phyloP scores from a whole-genome alignment of 2,329 filamentous ascomycete genomes.

The Hymenoscyphus salicellus region DNA sequence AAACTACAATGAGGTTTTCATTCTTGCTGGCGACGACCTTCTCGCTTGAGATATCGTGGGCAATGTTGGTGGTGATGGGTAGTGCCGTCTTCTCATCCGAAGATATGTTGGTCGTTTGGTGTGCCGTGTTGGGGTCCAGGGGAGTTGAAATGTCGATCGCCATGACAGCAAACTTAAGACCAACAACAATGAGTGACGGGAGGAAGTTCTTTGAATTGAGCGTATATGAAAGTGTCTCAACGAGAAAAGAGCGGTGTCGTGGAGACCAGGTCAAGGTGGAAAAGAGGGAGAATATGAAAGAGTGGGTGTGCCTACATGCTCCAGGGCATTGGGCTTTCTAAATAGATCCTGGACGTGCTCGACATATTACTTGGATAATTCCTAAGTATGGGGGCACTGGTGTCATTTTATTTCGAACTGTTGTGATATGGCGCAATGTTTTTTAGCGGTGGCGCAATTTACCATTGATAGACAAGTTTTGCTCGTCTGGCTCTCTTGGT shows the following conservation, averaged over 20 bases:
- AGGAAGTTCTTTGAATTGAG: not conserved
- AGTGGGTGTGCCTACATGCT: conserved; percentile 6
- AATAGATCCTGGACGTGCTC: not conserved
- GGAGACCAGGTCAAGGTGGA: not conserved
- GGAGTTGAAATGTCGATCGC: not conserved
- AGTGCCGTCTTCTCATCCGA: not conserved
- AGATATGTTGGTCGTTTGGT: not conserved
- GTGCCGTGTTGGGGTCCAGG: not conserved
- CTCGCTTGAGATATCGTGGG: not conserved
- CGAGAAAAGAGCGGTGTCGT: not conserved
- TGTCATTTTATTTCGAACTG: conserved; percentile 23
- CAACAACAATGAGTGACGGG: not conserved
- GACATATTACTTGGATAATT: conserved; percentile 8
- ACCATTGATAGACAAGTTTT: not conserved
- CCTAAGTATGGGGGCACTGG: conserved; percentile 11
- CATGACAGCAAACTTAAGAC: not conserved
- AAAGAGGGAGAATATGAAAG: not conserved
- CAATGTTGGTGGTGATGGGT: not conserved
- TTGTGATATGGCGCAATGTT: conserved; percentile 22
- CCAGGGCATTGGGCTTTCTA: conserved; percentile 1
- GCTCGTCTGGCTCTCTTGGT: not conserved
- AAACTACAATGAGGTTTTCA: conserved; percentile 56
- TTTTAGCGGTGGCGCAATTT: conserved; percentile 19
- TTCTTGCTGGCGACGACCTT: conserved; percentile 9
- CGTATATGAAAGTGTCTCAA: not conserved